These are phyloP conservation scores for Pythium pyrilobum DNA, from an alignment of 352 stramenopile species.

Conservation along the genomic window DNA sequence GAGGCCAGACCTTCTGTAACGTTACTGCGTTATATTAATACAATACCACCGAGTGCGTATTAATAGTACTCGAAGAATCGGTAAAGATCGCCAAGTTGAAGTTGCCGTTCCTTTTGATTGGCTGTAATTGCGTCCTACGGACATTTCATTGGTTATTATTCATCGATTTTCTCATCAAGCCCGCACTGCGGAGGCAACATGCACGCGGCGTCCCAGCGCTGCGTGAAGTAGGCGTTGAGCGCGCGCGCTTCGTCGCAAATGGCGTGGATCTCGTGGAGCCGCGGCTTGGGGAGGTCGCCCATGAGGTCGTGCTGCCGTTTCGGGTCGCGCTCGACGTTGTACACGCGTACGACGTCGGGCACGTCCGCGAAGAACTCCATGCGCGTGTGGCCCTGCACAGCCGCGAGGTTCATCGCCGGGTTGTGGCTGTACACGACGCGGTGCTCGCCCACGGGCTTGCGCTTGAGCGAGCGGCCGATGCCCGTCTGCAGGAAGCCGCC, in stretches of 20 bases:
- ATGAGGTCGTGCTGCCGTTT: constrained; percentile 39
- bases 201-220: constrained; percentile 42
- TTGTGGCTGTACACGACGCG: constrained; percentile 54
- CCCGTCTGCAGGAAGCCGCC: constrained; percentile 49
- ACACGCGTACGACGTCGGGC: constrained; percentile 43
- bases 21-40: too few species aligned
- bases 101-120: too few species aligned
- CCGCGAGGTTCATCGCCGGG: constrained; percentile 43
- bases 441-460: constrained; percentile 22
- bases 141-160: neutral
- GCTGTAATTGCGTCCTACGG: neutral
- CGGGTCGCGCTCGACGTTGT: constrained; percentile 41
- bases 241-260: constrained; percentile 35
- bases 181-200: constrained; percentile 19
- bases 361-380: constrained; percentile 52
- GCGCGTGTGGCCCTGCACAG: constrained; percentile 42
- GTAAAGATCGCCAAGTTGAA: too few species aligned
- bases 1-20: too few species aligned
- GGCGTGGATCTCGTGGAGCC: constrained; percentile 24
- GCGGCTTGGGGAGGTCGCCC: constrained; percentile 22
- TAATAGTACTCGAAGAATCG: too few species aligned
- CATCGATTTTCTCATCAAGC: neutral
- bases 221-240: constrained; percentile 46
- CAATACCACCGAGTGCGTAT: too few species aligned
- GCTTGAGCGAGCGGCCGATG: constrained; percentile 56